Evolutionary conservation across 371 early-diverging fungal species (phyloP), one percentile per base, ranked within the genome.

Genomic region (Mortierella sp.): DNA sequence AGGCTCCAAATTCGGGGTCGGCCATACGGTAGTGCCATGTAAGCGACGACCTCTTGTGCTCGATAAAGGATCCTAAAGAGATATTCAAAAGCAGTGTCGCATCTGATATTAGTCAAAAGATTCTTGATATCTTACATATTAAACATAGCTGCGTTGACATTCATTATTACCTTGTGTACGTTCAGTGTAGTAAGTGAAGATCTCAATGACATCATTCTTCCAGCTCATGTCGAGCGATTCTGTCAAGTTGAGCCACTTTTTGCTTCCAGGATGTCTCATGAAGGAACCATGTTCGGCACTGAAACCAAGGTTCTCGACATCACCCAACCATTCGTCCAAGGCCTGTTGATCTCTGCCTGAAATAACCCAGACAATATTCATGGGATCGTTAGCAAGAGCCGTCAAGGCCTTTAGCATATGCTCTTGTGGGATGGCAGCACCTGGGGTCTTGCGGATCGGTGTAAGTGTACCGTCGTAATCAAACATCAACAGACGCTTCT

Each of bases 1-100:
- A 91, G 0, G 84, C 87, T 28, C 89, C 73, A 75, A 74, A 75
- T 60, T 90, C 92, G 2, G 96, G 96, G 76, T 96, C 97, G 0
- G 96, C 96, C 68, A 94, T 74, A 9, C 95, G 89, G 82, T 97
- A 97, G 75, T 97, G 96, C 97, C 97, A 97, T 43, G 96, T 96
- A 10, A 97, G 83, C 4, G 96, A 88, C 52, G 91, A 89, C 15
- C 92, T 85, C 83, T 97, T 97, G 66, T 94, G 94, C 64, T 97
- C 97, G 62, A 96, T 92, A 74, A 95, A 96, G 10, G 93, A 92
- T 59, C 80, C 80, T 79, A 65, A 6, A 9, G 10, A 60, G 22
- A 8, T 43, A 16, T 43, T 13, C 6, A 36, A 47, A 47, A 47
- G 1, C 10, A 60, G 6, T 6, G 6, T 36, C 36, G 6, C 36